Base-by-base conservation (phyloP, 371 early-diverging fungal species). In the Syncephalastrum monosporum region DNA sequence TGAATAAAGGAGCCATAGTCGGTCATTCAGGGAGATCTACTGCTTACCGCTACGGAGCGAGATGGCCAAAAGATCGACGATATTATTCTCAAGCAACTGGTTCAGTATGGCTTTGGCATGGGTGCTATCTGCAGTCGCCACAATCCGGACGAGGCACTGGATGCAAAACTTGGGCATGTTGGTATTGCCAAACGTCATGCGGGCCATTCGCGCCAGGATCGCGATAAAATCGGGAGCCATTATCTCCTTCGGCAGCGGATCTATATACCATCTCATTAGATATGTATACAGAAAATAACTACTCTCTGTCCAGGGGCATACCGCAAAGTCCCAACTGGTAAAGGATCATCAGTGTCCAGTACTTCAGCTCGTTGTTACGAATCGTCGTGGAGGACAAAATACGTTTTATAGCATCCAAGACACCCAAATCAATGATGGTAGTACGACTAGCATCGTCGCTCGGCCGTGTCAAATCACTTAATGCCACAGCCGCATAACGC, bases 111-210 rank as follows among this genome's bases (percentile, higher is more conserved):
- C 59, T 29, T 74, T 72, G 1, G 79, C 68, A 51, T 80, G 79
- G 46, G 60, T 50, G 10, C 67, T 64, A 38, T 82, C 85, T 47
- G 90, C 72, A 47, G 75, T 83, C 4, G 88, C 80, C 4, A 91
- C 68, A 29, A 92, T 67, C n/a, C 93, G 80, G 0, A 92, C 91
- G 29, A 92, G 70, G 38, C 89, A 81, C 63, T 92, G 91, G 63
- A 92, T 69, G 64, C 91, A 91, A 10, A 90, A 80, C 59, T 89
- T 90, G 16, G 91, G 93, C 89, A 91, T 89, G 49, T 82, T 90
- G 12, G 87, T 83, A 53, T 91, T 92, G 10, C 91, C 91, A 69
- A 87, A 91, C 0, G 90, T 88, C 43, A 82, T 68, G 3, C 91
- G 77, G 5, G 90, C 82, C 85, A 90, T 83, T 29, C 72, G 67